These are phyloP conservation scores for Picea mariana DNA, from an alignment of 83 land plant species.

Conservation along the genomic window DNA sequence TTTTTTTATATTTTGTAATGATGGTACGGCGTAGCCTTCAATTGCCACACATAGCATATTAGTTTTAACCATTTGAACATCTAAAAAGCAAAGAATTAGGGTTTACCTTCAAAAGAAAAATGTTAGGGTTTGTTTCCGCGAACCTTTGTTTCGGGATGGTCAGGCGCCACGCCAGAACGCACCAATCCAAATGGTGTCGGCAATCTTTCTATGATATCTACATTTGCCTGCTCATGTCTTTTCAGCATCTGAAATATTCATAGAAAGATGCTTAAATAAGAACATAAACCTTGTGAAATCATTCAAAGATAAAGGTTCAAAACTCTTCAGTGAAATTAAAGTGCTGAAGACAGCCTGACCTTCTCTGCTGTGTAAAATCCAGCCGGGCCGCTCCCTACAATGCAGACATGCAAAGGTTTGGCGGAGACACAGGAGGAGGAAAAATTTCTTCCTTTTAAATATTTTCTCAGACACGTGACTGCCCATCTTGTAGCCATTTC, in stretches of 20 bases:
- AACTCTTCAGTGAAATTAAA: neutral
- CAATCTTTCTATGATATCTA: conserved; percentile 89
- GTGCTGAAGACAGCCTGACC: conserved; percentile 31
- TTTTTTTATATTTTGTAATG: too few species aligned
- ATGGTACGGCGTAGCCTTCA: too few species aligned
- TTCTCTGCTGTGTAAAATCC: conserved; percentile 99
- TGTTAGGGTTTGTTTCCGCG: neutral
- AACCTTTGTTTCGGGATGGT: conserved; percentile 98
- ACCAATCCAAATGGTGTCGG: conserved; percentile 97
- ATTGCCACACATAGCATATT: too few species aligned
- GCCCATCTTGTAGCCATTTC: too few species aligned
- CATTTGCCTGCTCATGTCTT: conserved; percentile 53
- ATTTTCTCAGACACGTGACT: neutral
- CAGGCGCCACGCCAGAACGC: conserved; percentile 99
- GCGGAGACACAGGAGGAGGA: conserved; percentile 20
- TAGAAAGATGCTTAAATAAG: conserved; percentile 1
- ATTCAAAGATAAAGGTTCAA: neutral
- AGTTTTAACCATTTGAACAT: too few species aligned
- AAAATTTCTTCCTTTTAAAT: conserved; percentile 21
- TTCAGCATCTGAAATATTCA: conserved; percentile 57
- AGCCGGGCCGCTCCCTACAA: conserved; percentile 99
- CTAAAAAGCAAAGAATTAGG: too few species aligned
- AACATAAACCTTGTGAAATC: neutral
- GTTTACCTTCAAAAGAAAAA: too few species aligned
- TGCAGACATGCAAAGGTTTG: conserved; percentile 65